Base-by-base conservation (phyloP, 345 rosid genomes). In the Salix suchowensis region DNA sequence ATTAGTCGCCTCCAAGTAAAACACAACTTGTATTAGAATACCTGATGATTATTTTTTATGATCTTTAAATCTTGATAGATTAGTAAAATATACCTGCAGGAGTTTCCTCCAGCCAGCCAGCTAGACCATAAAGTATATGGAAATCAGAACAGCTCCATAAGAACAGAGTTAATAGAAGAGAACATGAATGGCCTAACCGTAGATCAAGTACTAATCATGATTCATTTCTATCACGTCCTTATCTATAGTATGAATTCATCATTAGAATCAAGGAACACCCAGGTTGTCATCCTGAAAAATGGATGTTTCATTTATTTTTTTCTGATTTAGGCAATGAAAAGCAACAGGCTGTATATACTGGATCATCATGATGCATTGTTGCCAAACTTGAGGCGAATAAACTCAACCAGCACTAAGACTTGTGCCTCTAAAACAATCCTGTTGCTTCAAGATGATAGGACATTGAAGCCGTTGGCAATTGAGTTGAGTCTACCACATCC, bases 401-500 rank as follows among this genome's bases (percentile, higher is more conserved):
- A 94, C 83, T 87, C 97, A 10, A 94, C 98, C 4, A 46, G 69
- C 74, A 87, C 98, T 67, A 91, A 92, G 91, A 91, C 89, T 54
- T 94, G 92, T 62, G 98, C 92, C 50, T 83, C 92, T 8, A 86
- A 97, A 82, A 94, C 98, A 14, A 64, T 94, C 61, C 77, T 94
- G 52, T 75, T 92, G 18, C 85, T 92, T 82, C 89, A 89, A 86
- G 91, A 88, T 4, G 89, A 91, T 11, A 90, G 88, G 50, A 90
- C 89, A 19, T 74, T 94, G 78, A 92, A 87, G 84, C 98, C 96
- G 19, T 82, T 94, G 79, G 94, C 89, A 10, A 92, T 94, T 11
- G 97, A 94, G 82, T 79, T 94, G 77, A 94, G 98, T 87, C 86
- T 89, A 81, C 97, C 97, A 4, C 96, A 94, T 81, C 81, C 94